Evolutionary conservation across 257 asterid genomes (phyloP), one percentile per base, ranked within the genome.

Genomic region (Plantago major): DNA sequence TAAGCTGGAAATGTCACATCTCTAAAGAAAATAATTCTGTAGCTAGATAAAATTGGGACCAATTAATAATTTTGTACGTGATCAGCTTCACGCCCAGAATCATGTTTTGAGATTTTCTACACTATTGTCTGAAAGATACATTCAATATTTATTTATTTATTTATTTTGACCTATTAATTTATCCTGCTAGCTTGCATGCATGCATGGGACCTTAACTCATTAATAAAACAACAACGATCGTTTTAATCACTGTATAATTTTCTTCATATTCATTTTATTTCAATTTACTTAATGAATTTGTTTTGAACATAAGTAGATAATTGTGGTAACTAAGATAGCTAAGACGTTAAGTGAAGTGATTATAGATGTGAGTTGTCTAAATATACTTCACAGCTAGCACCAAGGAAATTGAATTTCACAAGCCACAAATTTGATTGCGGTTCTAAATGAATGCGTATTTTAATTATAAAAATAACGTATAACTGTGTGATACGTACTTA

Each of bases 301-400:
- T 33, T 1, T 33, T 4, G 1, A 33, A 33, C 6, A 33, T 33
- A 4, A 33, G 40, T 33, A 33, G 40, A 33, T 7, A 33, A 33
- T 33, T 33, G 8, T 33, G 40, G 40, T 4, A 33, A 33, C 2
- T 22, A 22, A 4, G 40, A 5, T 33, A 33, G 40, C 40, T 33
- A 33, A 33, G 7, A 53, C 10, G 10, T 53, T 53, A 11, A 40
- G 17, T 19, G 18, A 22, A 52, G 15, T 10, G 30, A 30, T 52
- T 16, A 10, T 5, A 11, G 42, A 53, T 53, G 37, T 10, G n/a
- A 53, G 42, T 26, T 53, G 58, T 53, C 57, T 51, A 11, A 16
- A 22, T 17, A 49, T 49, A 15, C 30, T 49, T 19, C 9, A 52
- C 58, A 53, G 42, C 58, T 53, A 53, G 58, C 58, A 26, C 58